phyloP scores from a whole-genome alignment of 805 yeast species.

The Lipomyces yamanashiensis region DNA sequence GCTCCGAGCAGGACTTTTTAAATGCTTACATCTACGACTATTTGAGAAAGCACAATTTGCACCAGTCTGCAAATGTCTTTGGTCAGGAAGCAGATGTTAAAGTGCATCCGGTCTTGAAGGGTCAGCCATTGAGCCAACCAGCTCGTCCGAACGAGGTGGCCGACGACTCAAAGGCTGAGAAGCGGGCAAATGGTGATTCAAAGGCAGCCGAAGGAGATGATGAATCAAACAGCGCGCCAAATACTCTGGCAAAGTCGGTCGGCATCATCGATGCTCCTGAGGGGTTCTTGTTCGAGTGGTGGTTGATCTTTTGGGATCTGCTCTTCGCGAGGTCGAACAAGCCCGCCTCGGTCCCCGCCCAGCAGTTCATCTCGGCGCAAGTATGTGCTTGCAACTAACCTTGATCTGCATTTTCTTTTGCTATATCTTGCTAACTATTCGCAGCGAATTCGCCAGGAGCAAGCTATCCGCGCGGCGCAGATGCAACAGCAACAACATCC shows the following conservation, averaged over 20 bases:
- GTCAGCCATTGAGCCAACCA: slow-evolving; percentile 27
- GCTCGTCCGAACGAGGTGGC: slow-evolving; percentile 3
- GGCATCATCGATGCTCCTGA: slow-evolving; percentile 74
- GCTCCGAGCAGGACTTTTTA: slow-evolving; percentile 45
- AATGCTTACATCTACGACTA: slow-evolving; percentile 90
- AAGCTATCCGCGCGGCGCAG: slow-evolving; percentile 49
- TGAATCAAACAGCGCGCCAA: slow-evolving; percentile 7
- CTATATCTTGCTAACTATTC: slow-evolving; percentile 25
- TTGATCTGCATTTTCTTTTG: background rate
- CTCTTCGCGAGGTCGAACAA: slow-evolving; percentile 78
- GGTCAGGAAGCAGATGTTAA: slow-evolving; percentile 73
- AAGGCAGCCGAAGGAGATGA: background rate
- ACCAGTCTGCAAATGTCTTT: slow-evolving; percentile 74
- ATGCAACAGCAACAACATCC: slow-evolving; percentile 46
- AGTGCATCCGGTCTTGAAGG: slow-evolving; percentile 47
- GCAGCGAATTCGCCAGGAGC: slow-evolving; percentile 54
- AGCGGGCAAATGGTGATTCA: slow-evolving; percentile 5
- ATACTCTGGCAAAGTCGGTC: slow-evolving; percentile 26
- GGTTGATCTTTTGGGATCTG: slow-evolving; percentile 95
- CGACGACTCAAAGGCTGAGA: slow-evolving; percentile 7
- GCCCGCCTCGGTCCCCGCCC: slow-evolving; percentile 62
- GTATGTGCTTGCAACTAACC: slow-evolving; percentile 4
- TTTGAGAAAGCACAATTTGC: slow-evolving; percentile 70
- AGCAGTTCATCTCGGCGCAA: slow-evolving; percentile 65
- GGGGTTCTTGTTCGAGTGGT: slow-evolving; percentile 90